These are phyloP conservation scores for Fusarium stilboides DNA, from an alignment of 2,329 filamentous ascomycete species.

Conservation along the genomic window DNA sequence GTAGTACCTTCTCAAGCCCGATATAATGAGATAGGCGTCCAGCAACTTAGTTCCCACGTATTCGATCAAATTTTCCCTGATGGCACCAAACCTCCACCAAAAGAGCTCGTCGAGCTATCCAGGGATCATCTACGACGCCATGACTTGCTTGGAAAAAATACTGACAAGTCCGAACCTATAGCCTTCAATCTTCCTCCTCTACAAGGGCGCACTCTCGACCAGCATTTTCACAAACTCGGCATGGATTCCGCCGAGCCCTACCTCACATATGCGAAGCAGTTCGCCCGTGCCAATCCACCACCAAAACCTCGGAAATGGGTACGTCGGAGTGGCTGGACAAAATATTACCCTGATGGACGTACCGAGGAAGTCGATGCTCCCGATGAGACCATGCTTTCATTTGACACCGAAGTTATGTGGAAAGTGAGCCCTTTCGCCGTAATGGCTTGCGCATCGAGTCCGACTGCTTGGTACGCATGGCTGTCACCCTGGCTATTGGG, in stretches of 20 bases:
- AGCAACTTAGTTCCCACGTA: conserved; percentile 89
- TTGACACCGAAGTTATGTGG: conserved; percentile 98
- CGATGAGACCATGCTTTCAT: conserved; percentile 85
- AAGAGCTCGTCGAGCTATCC: conserved; percentile 83
- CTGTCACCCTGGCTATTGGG: conserved; percentile 94
- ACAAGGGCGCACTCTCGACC: conserved; percentile 86
- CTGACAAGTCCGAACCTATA: conserved; percentile 81
- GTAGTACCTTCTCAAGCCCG: conserved; percentile 72
- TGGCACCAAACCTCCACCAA: conserved; percentile 69
- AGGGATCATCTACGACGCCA: conserved; percentile 87
- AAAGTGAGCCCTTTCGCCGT: conserved; percentile 93
- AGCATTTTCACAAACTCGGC: conserved; percentile 93
- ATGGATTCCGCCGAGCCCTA: conserved; percentile 90
- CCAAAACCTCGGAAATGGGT: conserved; percentile 80
- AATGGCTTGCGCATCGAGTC: conserved; percentile 94
- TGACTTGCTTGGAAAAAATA: conserved; percentile 91
- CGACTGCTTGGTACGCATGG: conserved; percentile 97
- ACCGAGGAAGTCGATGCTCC: conserved; percentile 82
- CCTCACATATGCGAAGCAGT: conserved; percentile 80
- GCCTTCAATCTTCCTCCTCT: conserved; percentile 88
- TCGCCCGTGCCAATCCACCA: conserved; percentile 74
- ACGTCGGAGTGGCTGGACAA: conserved; percentile 90
- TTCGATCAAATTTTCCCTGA: conserved; percentile 86
- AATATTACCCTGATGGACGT: conserved; percentile 83
- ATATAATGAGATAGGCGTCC: conserved; percentile 93